phyloP scores from a whole-genome alignment of 1,139 yeast genomes.

The Arxiozyma slooffiae region DNA sequence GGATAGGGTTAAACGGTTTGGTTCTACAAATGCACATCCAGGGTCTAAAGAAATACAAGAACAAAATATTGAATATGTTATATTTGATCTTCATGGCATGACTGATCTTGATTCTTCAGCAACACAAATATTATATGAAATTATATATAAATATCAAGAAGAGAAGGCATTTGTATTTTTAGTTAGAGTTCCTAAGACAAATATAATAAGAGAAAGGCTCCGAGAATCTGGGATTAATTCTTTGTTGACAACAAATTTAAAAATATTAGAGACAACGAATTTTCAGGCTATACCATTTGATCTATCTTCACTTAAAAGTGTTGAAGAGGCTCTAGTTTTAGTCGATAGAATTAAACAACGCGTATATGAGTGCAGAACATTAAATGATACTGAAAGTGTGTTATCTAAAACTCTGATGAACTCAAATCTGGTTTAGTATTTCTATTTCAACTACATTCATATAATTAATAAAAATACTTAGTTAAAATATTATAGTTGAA shows the following conservation, averaged over 20 bases:
- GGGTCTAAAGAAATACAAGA: slow-evolving; percentile 53
- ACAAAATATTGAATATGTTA: slow-evolving; percentile 53
- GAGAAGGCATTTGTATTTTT: slow-evolving; percentile 56
- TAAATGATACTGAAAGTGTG: neutral
- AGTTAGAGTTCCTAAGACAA: slow-evolving; percentile 48
- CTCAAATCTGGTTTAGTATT: slow-evolving; percentile 1
- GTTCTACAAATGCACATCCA: slow-evolving; percentile 78
- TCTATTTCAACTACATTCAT: neutral
- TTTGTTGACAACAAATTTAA: slow-evolving; percentile 10
- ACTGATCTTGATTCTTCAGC: slow-evolving; percentile 82
- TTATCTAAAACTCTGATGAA: slow-evolving; percentile 1
- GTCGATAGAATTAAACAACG: slow-evolving; percentile 8
- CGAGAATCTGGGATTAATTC: slow-evolving; percentile 26
- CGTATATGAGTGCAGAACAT: neutral
- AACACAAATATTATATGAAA: slow-evolving; percentile 58
- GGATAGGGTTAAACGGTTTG: slow-evolving; percentile 70
- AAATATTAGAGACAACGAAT: neutral
- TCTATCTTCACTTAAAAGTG: slow-evolving; percentile 4
- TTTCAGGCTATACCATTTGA: neutral
- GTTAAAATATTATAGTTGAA: no score
- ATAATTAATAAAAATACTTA: no score
- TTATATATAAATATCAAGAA: slow-evolving; percentile 44
- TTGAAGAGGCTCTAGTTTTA: slow-evolving; percentile 13
- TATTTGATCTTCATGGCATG: slow-evolving; percentile 83
- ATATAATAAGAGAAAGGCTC: slow-evolving; percentile 32